These are phyloP conservation scores for Carex parvula DNA, from an alignment of 176 grass and related monocot genomes.

Conservation along the genomic window DNA sequence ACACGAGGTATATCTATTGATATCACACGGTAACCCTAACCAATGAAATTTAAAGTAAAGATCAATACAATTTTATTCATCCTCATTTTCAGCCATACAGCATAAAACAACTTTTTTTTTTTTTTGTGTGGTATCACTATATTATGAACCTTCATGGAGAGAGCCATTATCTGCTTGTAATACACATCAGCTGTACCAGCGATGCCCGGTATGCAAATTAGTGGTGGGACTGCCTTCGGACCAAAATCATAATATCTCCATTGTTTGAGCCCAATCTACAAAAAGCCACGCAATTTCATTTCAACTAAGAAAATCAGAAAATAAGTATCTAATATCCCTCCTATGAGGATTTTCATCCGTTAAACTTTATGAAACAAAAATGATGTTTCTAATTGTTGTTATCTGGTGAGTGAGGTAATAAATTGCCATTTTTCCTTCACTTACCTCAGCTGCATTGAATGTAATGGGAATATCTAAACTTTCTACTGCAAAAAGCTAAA, in stretches of 20 bases:
- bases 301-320: conserved; percentile 7
- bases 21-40: conserved; percentile 85
- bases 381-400: neutral
- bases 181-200: conserved; percentile 96
- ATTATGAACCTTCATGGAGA: conserved; percentile 68
- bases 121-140: neutral
- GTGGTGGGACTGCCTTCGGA: conserved; percentile 72
- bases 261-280: conserved; percentile 81
- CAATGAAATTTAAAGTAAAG: conserved; percentile 1
- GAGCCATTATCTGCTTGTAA: conserved; percentile 97
- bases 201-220: conserved; percentile 95
- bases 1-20: conserved; percentile 87
- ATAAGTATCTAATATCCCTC: neutral
- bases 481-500: conserved; percentile 4
- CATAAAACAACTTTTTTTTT: neutral
- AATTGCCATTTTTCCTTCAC: neutral
- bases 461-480: neutral
- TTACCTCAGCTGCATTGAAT: neutral
- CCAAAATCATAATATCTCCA: conserved; percentile 99
- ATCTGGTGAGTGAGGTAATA: neutral
- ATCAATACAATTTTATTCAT: neutral
- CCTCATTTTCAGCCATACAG: conserved; percentile 5
- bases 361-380: conserved; percentile 15
- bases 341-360: neutral
- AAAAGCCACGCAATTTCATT: neutral